Percentiles rank a stretch among this genome's conserved stretches.
Evolutionary conservation across 306 rosid species (phyloP).

Genomic region (Neltuma alba): DNA sequence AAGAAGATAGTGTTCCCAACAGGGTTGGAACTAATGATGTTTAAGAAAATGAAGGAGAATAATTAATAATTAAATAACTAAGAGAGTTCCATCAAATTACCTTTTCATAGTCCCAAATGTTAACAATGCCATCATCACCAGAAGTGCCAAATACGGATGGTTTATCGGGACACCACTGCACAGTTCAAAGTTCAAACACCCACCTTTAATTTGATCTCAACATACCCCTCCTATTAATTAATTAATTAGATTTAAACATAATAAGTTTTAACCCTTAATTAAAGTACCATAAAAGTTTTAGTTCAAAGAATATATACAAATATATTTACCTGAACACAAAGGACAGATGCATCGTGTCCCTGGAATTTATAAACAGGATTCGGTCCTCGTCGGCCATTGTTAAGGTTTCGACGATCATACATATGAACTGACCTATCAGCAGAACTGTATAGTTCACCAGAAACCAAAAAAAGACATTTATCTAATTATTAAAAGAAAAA

Average conservation of each 20-base stretch:
- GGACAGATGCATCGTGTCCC: conserved; percentile 89
- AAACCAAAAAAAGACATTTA: neutral
- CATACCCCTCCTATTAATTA: neutral
- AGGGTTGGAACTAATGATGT: neutral
- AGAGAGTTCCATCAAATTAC: neutral
- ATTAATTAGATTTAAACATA: neutral
- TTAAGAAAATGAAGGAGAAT: neutral
- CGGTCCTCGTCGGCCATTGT: conserved; percentile 53
- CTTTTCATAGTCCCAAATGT: conserved; percentile 12
- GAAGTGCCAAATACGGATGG: conserved; percentile 3
- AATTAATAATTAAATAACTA: neutral
- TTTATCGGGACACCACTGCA: conserved; percentile 12
- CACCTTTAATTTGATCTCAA: neutral
- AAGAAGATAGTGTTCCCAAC: neutral
- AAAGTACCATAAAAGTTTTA: neutral
- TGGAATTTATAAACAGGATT: conserved; percentile 74
- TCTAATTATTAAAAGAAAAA: neutral
- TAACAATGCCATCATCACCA: neutral
- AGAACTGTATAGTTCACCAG: conserved; percentile 55
- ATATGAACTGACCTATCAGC: conserved; percentile 84
- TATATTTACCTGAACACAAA: conserved; percentile 78
- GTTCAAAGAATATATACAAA: neutral
- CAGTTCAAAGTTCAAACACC: neutral
- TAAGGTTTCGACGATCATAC: conserved; percentile 88
- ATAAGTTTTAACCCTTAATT: neutral